phyloP scores from a whole-genome alignment of 495 filamentous ascomycete genomes.

The Xylaria sp. region DNA sequence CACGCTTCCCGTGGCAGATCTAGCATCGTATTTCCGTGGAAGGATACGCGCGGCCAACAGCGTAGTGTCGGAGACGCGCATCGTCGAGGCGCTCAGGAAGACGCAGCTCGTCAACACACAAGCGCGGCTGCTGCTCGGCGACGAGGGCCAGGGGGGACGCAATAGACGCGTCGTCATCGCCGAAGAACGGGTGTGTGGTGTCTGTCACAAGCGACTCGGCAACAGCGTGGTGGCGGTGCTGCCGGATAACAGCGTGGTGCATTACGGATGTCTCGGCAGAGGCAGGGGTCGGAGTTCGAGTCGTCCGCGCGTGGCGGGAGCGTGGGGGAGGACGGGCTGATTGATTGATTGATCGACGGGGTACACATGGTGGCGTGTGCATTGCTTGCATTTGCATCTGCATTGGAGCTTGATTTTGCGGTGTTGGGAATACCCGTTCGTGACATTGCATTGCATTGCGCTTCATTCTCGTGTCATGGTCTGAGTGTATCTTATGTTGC shows the following conservation, averaged over 20 bases:
- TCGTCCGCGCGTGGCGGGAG: constrained; percentile 33
- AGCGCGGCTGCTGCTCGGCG: constrained; percentile 72
- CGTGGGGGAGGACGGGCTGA: constrained; percentile 4
- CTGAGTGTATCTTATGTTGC: background rate
- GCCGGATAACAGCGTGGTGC: constrained; percentile 71
- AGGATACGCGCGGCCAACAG: constrained; percentile 88
- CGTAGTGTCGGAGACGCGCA: constrained; percentile 74
- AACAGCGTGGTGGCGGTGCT: constrained; percentile 77
- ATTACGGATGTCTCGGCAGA: constrained; percentile 75
- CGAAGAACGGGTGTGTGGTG: constrained; percentile 87
- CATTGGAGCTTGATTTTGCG: background rate
- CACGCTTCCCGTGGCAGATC: constrained; percentile 73
- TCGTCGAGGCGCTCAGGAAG: constrained; percentile 76
- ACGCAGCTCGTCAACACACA: constrained; percentile 76
- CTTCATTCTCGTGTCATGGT: background rate
- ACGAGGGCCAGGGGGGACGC: constrained; percentile 55
- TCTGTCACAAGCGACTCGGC: constrained; percentile 91
- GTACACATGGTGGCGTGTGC: background rate
- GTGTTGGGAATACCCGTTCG: constrained; percentile 5
- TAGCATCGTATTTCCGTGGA: constrained; percentile 91
- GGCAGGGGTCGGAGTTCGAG: constrained; percentile 32
- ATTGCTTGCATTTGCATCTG: constrained; percentile 9
- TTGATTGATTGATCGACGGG: background rate
- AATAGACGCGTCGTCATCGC: constrained; percentile 78
- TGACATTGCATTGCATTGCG: background rate